Evolutionary conservation across 164 flowering plant species (phyloP), one percentile per base, ranked within the genome.

Genomic region (Stephania japonica): DNA sequence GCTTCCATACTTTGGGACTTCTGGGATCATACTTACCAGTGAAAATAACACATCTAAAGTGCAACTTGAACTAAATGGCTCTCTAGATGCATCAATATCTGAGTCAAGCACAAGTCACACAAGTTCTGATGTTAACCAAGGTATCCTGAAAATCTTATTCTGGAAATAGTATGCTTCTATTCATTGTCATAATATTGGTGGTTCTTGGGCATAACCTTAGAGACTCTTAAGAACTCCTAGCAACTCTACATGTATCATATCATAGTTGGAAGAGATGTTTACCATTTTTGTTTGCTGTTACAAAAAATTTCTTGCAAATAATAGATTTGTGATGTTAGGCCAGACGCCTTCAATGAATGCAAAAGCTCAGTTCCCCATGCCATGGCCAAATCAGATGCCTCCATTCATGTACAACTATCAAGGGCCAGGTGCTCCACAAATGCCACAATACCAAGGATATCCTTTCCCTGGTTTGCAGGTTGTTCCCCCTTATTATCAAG

Each of bases 1-100:
- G 23, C 77, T 91, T 26, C 76, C 95, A 43, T 90, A 80, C 75
- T 16, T 85, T 76, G 89, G 83, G 74, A 81, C 88, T 59, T 88
- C 97, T 49, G 97, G 93, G 71, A 87, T 94, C 72, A 77, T 90
- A 73, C 88, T 91, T 72, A 85, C 97, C 42, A 84, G 85, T 77
- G 96, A 89, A 72, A 85, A 82, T 49, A 81, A 56, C 78, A 84
- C 70, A 47, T 75, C 77, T 68, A 71, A 69, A 18, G 82, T 70
- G 64, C 80, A 80, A 47, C 69, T 73, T 71, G 77, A 80, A 21
- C 79, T 18, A 5, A 78, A 71, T 76, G 83, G 80, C 21, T 75
- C 84, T 42, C 42, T 63, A 8, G 86, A 86, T 80, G 75, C 79
- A 43, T 82, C 87, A 59, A 68, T 69, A 26, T 75, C 90, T 69